Base-by-base conservation (phyloP, 495 filamentous ascomycete genomes). In the Niebla homalea region DNA sequence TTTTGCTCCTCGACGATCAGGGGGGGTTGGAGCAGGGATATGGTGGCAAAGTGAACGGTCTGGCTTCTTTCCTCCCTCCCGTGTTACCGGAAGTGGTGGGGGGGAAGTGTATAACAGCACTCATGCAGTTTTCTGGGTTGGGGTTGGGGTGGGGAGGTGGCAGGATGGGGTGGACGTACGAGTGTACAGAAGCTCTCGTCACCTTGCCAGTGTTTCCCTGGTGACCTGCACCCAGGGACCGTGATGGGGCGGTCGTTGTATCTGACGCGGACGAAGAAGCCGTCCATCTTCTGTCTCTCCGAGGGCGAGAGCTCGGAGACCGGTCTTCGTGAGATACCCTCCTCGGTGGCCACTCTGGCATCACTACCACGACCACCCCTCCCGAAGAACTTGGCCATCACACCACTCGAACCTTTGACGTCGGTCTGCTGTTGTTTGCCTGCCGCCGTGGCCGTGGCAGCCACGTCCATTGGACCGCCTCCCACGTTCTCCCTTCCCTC, bases 181-280 rank as follows among this genome's bases (percentile, higher is more conserved):
- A 98, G 60, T 1, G 92, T 98, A 68, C 92, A 97, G 62, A 98
- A 94, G 20, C 75, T 85, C 54, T 89, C 83, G 60, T 98, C 85
- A 3, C 88, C 89, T 23, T 89, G 77, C 5, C 94, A 72, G 66
- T 98, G 92, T 37, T 89, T 94, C 25, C 86, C 85, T 1, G 73
- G 62, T 51, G 73, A 79, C 35, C 65, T 70, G 61, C 92, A 98
- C 23, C 87, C 88, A 5, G 89, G 89, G 45, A 97, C 76, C 10
- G 70, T 74, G 57, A 96, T 75, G 0, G 85, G 77, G 37, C 73
- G 70, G 62, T 97, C 90, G 56, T 98, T 97, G 64, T 92, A 97
- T 48, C 89, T 75, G 49, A 98, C 64, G n/a, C 92, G 79, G n/a
- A 98, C 90, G 67, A 84, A 98, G 67, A 94, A 87, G 1, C 70